A percentile compares a stretch with the other conserved stretches of the same genome.
These are phyloP conservation scores for Smittium mucronatum DNA, from an alignment of 371 early-diverging fungal species.

Conservation along the genomic window DNA sequence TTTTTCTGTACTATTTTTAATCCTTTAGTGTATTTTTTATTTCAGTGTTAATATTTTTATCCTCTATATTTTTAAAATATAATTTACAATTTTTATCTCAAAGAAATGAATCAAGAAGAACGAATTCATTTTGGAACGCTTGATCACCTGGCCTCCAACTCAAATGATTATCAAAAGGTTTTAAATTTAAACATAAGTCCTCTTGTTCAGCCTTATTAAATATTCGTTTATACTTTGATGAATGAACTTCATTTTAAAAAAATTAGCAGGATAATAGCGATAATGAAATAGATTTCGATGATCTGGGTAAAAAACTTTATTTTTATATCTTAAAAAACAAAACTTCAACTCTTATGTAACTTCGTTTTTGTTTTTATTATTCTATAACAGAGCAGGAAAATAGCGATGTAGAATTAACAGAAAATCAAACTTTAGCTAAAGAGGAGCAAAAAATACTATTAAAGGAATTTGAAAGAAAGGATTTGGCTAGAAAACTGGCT, in stretches of 20 bases:
- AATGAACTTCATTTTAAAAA: too few relatives aligned
- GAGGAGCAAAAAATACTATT: conserved; percentile 22
- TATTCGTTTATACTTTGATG: too few relatives aligned
- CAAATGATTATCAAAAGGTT: conserved; percentile 27
- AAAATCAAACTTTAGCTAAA: conserved; percentile 5
- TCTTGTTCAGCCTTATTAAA: too few relatives aligned
- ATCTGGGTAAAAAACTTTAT: not conserved
- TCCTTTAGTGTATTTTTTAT: not conserved
- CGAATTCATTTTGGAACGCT: conserved; percentile 21
- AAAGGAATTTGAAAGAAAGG: conserved; percentile 74
- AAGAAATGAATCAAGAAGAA: conserved; percentile 6
- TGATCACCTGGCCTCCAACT: conserved; percentile 23
- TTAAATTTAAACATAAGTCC: too few relatives aligned
- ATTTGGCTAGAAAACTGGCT: conserved; percentile 61
- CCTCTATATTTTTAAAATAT: not conserved
- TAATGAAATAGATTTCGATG: not conserved
- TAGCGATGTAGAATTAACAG: not conserved
- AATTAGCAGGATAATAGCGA: not conserved
- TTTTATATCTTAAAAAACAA: not conserved
- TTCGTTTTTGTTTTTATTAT: not conserved
- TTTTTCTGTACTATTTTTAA: conserved; percentile 1
- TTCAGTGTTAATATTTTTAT: not conserved
- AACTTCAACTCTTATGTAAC: not conserved
- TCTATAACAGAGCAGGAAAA: conserved; percentile 7
- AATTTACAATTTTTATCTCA: not conserved